These are phyloP conservation scores for Triangularia verruculosa DNA, from an alignment of 2,329 filamentous ascomycete species.

Conservation along the genomic window DNA sequence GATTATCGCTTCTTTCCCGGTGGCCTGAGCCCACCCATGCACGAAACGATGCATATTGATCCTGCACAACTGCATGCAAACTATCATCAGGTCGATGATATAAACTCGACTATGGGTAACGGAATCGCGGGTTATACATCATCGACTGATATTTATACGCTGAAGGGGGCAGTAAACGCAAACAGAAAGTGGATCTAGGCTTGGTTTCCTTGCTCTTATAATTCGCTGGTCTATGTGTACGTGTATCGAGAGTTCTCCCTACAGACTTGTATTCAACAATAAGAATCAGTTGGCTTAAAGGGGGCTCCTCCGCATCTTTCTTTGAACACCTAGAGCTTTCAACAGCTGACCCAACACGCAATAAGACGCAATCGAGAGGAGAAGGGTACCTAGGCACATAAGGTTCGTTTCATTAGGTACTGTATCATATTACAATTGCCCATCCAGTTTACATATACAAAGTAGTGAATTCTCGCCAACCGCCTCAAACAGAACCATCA, in stretches of 20 bases:
- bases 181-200: not conserved
- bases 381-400: no score
- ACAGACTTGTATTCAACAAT: not conserved
- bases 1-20: not conserved
- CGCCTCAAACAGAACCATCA: not conserved
- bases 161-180: not conserved
- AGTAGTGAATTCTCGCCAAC: not conserved
- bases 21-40: not conserved
- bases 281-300: not conserved
- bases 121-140: not conserved
- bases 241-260: not conserved
- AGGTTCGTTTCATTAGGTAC: no score
- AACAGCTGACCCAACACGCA: no score
- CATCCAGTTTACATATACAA: not conserved
- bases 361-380: no score
- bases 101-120: not conserved
- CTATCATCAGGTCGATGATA: not conserved
- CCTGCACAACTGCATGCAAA: not conserved
- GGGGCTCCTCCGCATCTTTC: not conserved
- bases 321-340: no score
- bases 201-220: not conserved
- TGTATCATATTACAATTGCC: not conserved
- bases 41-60: not conserved
- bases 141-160: not conserved
- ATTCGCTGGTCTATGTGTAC: not conserved